Evolutionary conservation across 345 rosid species (phyloP).

Genomic region (Geranium rotundifolium): DNA sequence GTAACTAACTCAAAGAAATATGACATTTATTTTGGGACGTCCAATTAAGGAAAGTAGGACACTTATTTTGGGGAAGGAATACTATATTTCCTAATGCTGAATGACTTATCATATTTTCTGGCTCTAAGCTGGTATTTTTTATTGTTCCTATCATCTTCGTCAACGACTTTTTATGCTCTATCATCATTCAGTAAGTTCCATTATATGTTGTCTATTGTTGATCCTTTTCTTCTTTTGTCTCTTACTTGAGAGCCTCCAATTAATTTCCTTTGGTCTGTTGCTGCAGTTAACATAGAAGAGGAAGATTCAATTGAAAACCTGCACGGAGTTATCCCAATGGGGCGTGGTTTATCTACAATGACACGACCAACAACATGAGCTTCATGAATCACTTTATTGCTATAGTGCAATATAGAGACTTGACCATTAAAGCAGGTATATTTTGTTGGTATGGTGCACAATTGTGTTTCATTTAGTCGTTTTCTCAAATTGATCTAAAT

Average conservation of each 20-base stretch:
- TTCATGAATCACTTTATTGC: background rate
- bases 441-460: background rate
- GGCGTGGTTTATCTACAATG: slow-evolving; percentile 74
- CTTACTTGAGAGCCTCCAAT: background rate
- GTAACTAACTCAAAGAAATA: no score
- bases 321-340: slow-evolving; percentile 48
- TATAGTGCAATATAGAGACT: background rate
- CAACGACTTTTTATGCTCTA: no score
- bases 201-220: background rate
- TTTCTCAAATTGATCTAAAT: background rate
- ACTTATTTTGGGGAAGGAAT: no score
- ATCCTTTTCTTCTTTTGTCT: background rate
- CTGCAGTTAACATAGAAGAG: slow-evolving; percentile 49
- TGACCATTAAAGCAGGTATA: background rate
- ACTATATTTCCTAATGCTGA: no score
- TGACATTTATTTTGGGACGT: no score
- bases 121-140: background rate
- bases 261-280: slow-evolving; percentile 5
- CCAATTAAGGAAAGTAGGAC: no score
- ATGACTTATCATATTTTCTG: background rate
- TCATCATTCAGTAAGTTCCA: background rate
- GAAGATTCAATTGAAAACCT: slow-evolving; percentile 43
- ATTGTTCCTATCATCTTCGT: background rate
- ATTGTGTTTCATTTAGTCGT: no score
- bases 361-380: slow-evolving; percentile 67